Base-by-base conservation (phyloP, 2,329 filamentous ascomycete genomes). In the Arthrobotrys entomopaga region DNA sequence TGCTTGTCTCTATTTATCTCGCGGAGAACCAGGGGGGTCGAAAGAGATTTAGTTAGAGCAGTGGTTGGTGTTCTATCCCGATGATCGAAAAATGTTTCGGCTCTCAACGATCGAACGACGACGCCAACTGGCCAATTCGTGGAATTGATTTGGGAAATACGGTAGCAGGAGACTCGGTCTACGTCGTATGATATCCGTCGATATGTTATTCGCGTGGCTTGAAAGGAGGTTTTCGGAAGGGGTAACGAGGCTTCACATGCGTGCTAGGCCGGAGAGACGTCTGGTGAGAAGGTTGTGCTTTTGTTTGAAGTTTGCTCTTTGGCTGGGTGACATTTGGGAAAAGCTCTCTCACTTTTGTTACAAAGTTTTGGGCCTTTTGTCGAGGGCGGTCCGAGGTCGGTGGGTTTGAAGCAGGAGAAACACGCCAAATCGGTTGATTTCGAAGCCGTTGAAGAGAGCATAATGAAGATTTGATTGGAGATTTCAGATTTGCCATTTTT, bases 311-410 rank as follows among this genome's bases (percentile, higher is more conserved):
- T 20, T 57, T 56, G 42, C 54, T 60, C n/a, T 34, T 34, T 34
- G 29, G 29, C 29, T 34, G 29, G 64, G 64, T 61, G 11, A 53
- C 54, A 26, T 42, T 34, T 34, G 29, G 29, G 29, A 34, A 34
- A 34, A 10, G 29, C 29, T 34, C 29, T 34, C 29, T 7, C 6
- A n/a, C n/a, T n/a, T n/a, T 34, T 34, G 29, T 34, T 34, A 34
- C 29, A 34, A 8, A 34, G 29, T 34, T 34, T 34, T 48, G 52
- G 20, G 43, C 46, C 57, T 57, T 26, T 63, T 54, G 63, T 63
- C 70, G 70, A 74, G 70, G 70, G 56, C 70, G n/a, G 34, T 54
- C 20, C 6, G 22, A 24, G 29, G 70, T 67, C 40, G 22, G 34
- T 38, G 22, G 20, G 34, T 64, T 64, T 4, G 29, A 46, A 48